These are phyloP conservation scores for Aspergillus aculeatus DNA, from an alignment of 2,329 filamentous ascomycete genomes.

Conservation along the genomic window DNA sequence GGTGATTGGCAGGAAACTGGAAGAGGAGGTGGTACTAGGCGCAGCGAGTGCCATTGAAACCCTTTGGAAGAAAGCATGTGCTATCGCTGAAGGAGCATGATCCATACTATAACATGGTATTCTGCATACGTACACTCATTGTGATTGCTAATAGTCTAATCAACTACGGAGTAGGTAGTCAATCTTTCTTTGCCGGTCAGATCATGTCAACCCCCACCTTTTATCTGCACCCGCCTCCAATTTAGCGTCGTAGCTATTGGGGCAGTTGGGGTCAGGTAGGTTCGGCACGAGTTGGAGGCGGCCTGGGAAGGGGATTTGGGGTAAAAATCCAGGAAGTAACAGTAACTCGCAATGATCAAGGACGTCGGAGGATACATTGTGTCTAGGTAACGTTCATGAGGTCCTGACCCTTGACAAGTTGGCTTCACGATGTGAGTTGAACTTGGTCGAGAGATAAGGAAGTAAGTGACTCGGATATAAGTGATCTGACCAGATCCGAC, in stretches of 20 bases:
- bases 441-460: too few relatives aligned
- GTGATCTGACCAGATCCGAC: too few relatives aligned
- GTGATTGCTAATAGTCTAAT: too few relatives aligned
- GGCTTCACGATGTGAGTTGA: too few relatives aligned
- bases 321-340: too few relatives aligned
- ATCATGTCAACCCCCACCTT: not conserved
- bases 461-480: too few relatives aligned
- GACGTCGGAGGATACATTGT: too few relatives aligned
- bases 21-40: slow-evolving; percentile 57
- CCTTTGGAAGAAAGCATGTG: slow-evolving; percentile 19
- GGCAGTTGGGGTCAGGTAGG: not conserved
- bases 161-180: not conserved
- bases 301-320: not conserved
- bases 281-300: not conserved
- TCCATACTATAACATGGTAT: not conserved
- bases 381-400: too few relatives aligned
- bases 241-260: not conserved
- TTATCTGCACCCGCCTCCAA: not conserved
- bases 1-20: slow-evolving; percentile 51
- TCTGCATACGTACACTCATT: not conserved
- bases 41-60: slow-evolving; percentile 35
- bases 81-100: not conserved
- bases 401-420: too few relatives aligned
- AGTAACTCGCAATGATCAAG: too few relatives aligned
- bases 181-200: not conserved